These are phyloP conservation scores for Rhodotorula sp. DNA, from an alignment of 1,284 basidiomycete genomes.

Conservation along the genomic window DNA sequence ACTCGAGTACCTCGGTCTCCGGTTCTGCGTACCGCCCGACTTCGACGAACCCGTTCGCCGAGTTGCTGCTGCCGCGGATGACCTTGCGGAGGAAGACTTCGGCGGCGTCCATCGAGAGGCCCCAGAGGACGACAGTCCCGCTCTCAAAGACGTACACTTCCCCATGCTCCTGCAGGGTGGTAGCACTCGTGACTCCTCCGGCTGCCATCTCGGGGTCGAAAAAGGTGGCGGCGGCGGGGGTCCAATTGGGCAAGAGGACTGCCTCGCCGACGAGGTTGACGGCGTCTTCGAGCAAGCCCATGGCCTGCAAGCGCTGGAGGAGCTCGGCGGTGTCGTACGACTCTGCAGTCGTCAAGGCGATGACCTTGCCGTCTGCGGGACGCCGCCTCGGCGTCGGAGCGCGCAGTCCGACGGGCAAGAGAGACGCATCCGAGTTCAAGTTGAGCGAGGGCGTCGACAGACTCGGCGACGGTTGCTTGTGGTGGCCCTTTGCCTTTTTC, in stretches of 20 bases:
- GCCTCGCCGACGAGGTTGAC: slow-evolving; percentile 46
- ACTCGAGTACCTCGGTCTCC: slow-evolving; percentile 44
- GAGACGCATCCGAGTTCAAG: not conserved
- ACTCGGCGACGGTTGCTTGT: slow-evolving; percentile 7
- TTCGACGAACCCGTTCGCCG: slow-evolving; percentile 32
- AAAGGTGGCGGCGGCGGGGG: slow-evolving; percentile 15
- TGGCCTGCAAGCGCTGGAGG: slow-evolving; percentile 30
- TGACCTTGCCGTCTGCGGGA: slow-evolving; percentile 37
- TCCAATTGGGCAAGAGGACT: slow-evolving; percentile 43
- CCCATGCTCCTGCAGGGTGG: not conserved
- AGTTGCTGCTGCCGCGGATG: slow-evolving; percentile 17
- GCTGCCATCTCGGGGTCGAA: slow-evolving; percentile 1
- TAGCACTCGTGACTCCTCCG: not conserved
- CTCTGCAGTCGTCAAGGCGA: slow-evolving; percentile 43
- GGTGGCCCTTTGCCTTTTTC: slow-evolving; percentile 27
- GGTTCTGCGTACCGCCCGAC: slow-evolving; percentile 39
- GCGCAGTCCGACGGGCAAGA: slow-evolving; percentile 15
- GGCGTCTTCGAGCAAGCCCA: slow-evolving; percentile 39
- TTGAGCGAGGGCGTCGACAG: not conserved
- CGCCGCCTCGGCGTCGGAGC: not conserved
- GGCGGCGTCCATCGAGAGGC: slow-evolving; percentile 19
- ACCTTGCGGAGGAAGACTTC: slow-evolving; percentile 37
- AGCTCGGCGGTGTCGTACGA: slow-evolving; percentile 41
- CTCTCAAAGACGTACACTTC: slow-evolving; percentile 43
- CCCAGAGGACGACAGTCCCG: slow-evolving; percentile 44